Evolutionary conservation across 1,284 basidiomycete species (phyloP), one percentile per base, ranked within the genome.

Genomic region (Megacollybia platyphylla): DNA sequence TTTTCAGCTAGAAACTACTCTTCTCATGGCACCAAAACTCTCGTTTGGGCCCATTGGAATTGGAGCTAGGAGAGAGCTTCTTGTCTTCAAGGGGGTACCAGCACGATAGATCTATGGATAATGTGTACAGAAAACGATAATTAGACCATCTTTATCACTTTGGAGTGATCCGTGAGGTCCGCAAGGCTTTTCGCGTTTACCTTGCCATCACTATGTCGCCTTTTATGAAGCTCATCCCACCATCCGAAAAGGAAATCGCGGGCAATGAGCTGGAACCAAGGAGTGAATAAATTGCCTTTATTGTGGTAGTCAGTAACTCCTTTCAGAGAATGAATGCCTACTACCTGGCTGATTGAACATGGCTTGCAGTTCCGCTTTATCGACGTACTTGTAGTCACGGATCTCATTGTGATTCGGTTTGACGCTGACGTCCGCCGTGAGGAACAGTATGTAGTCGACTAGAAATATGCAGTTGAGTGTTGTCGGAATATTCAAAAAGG

Each of bases 221-320:
- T 76, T 29, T 65, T 68, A 41, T 88, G 56, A 44, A 99, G 76
- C 52, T 87, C 81, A 55, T 92, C 87, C 96, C 96, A 99, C 96
- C 96, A 98, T 10, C 89, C 90, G 60, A 94, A 97, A 41, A 99
- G 72, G 63, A 97, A 97, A 58, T 96, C 89, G 6, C 92, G 79
- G 1, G 91, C 92, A 55, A 99, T 98, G 34, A 99, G 78, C 60
- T 92, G 91, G 79, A 99, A 99, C 96, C 96, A 99, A 0, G 96
- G 96, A 3, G 96, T 99, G 62, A 99, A 98, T 0, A 76, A 76
- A 56, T 87, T 86, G 36, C 66, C 90, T 94, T 55, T 10, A 32
- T 44, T 29, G 30, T 11, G 31, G 40, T 24, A 37, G 44, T 47
- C 24, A 30, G 39, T 51, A 36, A 53, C 48, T 29, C 15, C 28